Evolutionary conservation across 192 early-diverging fungal species (phyloP), one percentile per base, ranked within the genome.

Genomic region (Powellomyces hirtus): DNA sequence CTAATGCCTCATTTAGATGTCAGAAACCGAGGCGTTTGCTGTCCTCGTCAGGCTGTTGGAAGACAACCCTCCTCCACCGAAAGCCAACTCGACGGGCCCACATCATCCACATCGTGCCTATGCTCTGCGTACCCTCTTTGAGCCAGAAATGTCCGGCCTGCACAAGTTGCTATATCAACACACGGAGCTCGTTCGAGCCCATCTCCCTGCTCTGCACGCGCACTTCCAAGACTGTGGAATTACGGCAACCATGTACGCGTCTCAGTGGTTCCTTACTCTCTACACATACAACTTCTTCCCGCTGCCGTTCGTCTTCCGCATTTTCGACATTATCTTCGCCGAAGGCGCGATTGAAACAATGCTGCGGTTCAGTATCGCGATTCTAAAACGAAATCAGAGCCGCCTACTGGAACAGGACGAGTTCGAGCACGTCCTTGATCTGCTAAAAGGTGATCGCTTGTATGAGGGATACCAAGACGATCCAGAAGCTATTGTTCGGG

Each of bases 201-300:
- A 84, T 62, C 74, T 97, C 66, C 97, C 97, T 3, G 75, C 84
- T 42, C 74, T 99, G 30, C 79, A 87, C 58, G 79, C 77, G 13
- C 94, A 98, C 67, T 86, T 99, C 52, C 70, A 82, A 10, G 73
- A 76, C 40, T 86, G 90, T 74, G 90, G 91, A 30, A 85, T 98
- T n/a, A 84, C 86, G 40, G 81, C 93, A 33, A 89, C 89, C 59
- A 94, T 92, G 87, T 99, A 94, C 67, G 95, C 94, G 16, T 89
- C 90, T 27, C 95, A 94, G 67, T 99, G 97, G 97, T 94, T 97
- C 76, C 91, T 97, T 84, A 99, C 97, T 3, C 77, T 99, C 59
- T 99, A 96, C 82, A 89, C 94, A 0, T 99, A 94, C 76, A 86
- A 87, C 20, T 56, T 56, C 53, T 90, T 98, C 72, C 94, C 95